phyloP scores from a whole-genome alignment of 2,329 filamentous ascomycete species.

The Claviceps fusiformis region DNA sequence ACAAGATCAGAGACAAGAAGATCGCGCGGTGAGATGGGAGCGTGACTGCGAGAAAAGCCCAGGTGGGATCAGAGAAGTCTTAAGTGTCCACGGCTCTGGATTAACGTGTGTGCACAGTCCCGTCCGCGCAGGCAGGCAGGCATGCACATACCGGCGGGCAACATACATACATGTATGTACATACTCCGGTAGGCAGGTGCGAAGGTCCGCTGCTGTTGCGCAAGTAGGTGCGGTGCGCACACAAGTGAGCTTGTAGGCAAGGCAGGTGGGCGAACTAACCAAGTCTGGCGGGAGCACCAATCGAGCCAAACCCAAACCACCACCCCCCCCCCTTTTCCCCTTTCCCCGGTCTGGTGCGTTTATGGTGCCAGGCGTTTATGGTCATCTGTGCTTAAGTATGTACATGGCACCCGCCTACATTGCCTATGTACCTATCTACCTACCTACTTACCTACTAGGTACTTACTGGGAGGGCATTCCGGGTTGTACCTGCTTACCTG shows the following conservation, averaged over 20 bases:
- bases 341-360: constrained; percentile 15
- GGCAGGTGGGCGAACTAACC: constrained; percentile 11
- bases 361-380: constrained; percentile 2
- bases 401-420: background rate
- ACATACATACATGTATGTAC: background rate
- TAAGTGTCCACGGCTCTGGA: constrained; percentile 34
- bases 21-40: constrained; percentile 20
- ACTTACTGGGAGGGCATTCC: too few relatives aligned
- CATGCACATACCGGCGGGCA: background rate
- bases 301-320: too few relatives aligned
- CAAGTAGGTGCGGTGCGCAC: background rate
- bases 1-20: constrained; percentile 26
- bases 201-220: background rate
- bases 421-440: background rate
- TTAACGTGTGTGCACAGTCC: constrained; percentile 28
- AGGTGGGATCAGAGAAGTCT: constrained; percentile 46
- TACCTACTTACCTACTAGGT: background rate
- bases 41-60: constrained; percentile 17
- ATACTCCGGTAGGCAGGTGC: background rate
- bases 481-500: too few relatives aligned
- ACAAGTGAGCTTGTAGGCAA: background rate
- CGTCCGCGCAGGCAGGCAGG: constrained; percentile 13
- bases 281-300: constrained; percentile 24
- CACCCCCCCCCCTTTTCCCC: too few relatives aligned
- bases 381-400: background rate